phyloP scores from a whole-genome alignment of 257 asterid species.

The Apocynum venetum region DNA sequence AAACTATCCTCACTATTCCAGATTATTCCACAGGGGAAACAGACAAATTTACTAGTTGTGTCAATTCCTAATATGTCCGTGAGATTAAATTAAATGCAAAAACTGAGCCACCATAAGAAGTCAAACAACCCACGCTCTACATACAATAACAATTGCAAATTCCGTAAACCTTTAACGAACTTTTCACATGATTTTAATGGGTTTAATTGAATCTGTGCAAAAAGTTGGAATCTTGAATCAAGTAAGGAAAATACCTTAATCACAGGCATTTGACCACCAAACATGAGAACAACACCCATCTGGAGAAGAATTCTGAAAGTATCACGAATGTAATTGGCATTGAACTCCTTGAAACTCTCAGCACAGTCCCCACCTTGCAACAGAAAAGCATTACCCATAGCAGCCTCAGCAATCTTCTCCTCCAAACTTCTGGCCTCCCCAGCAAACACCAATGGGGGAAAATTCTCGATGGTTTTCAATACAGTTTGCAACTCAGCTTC shows the following conservation, averaged over 20 bases:
- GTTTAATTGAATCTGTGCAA: neutral
- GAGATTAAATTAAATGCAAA: neutral
- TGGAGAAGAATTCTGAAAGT: slow-evolving; percentile 73
- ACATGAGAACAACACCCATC: slow-evolving; percentile 80
- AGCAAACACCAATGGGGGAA: slow-evolving; percentile 82
- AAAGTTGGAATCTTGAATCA: neutral
- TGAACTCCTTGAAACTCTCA: slow-evolving; percentile 80
- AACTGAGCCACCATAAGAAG: neutral
- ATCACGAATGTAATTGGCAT: slow-evolving; percentile 70
- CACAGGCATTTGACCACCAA: slow-evolving; percentile 83
- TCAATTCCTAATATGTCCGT: neutral
- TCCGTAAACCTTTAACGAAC: neutral
- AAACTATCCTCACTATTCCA: neutral
- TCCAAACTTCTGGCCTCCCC: slow-evolving; percentile 80
- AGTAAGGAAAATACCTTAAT: slow-evolving; percentile 42
- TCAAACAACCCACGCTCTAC: neutral
- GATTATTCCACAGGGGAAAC: neutral
- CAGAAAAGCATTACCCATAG: slow-evolving; percentile 74
- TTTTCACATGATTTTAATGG: neutral
- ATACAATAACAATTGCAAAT: neutral
- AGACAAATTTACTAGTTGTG: neutral
- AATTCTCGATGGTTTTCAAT: slow-evolving; percentile 47
- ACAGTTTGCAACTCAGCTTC: slow-evolving; percentile 56
- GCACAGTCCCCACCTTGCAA: slow-evolving; percentile 91
- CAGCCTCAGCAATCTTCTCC: slow-evolving; percentile 76